A percentile compares a stretch with the other conserved stretches of the same genome.
phyloP scores from a whole-genome alignment of 805 yeast genomes.

The Lipomyces spencermartinsiae region DNA sequence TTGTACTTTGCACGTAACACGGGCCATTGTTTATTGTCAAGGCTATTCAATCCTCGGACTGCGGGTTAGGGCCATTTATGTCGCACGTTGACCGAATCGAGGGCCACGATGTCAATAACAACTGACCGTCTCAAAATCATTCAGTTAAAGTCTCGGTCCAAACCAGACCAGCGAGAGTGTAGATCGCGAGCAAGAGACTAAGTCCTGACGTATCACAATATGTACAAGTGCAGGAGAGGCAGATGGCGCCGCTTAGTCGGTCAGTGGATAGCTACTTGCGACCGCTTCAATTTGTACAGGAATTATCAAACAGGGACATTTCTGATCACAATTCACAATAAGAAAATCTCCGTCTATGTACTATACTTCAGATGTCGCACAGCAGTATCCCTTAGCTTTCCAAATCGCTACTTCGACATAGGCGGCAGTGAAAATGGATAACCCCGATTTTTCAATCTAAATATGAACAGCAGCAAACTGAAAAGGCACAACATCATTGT shows the following conservation, averaged over 20 bases:
- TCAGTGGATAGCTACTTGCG: too few relatives aligned
- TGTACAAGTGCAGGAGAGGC: too few relatives aligned
- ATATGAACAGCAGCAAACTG: conserved; percentile 69
- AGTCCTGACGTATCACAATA: too few relatives aligned
- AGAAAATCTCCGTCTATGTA: neutral
- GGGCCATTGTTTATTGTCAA: neutral
- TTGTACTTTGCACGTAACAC: neutral
- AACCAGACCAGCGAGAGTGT: too few relatives aligned
- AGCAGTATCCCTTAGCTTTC: neutral
- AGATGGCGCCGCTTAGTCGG: neutral
- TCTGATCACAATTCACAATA: neutral
- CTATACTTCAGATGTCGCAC: neutral
- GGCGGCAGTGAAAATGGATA: conserved; percentile 72
- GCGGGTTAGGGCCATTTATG: neutral
- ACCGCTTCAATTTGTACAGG: neutral
- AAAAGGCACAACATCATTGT: conserved; percentile 60
- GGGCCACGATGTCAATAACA: neutral
- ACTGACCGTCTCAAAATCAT: neutral
- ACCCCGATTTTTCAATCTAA: conserved; percentile 70
- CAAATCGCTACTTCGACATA: conserved; percentile 16
- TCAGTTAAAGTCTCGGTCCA: neutral
- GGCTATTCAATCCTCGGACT: neutral
- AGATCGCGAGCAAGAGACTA: too few relatives aligned
- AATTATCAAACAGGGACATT: neutral
- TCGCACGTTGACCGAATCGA: neutral